Conservation (phyloP, 257 asterid genomes). For the Prunella vulgaris region DNA sequence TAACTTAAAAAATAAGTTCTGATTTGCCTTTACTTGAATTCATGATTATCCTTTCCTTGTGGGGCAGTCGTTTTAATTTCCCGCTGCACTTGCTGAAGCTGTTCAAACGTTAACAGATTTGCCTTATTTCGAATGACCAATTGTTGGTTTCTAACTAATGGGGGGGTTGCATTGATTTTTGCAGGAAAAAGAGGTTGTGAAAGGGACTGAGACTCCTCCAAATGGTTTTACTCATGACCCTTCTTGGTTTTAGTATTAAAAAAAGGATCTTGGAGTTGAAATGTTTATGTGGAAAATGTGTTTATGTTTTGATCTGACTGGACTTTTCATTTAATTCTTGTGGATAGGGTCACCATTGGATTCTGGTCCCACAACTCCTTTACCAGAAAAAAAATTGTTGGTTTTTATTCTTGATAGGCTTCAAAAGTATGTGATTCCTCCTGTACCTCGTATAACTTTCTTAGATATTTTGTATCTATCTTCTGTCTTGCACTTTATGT, state of each 20-base stretch:
- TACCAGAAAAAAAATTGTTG: slow-evolving; percentile 96
- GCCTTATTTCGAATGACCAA: slow-evolving; percentile 15
- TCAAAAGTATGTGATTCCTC: slow-evolving; percentile 69
- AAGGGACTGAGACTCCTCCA: slow-evolving; percentile 51
- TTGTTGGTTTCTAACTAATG: slow-evolving; percentile 21
- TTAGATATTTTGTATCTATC: slow-evolving; percentile 10
- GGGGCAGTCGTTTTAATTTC: too few species aligned
- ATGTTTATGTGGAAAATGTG: slow-evolving; percentile 1
- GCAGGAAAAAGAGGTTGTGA: slow-evolving; percentile 68
- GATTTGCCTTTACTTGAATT: slow-evolving; percentile 33
- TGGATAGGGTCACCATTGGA: slow-evolving; percentile 84
- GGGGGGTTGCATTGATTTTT: slow-evolving; percentile 19
- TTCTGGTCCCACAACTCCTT: slow-evolving; percentile 88
- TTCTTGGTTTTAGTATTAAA: slow-evolving; percentile 24
- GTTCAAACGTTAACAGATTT: slow-evolving; percentile 18
- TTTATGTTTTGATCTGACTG: slow-evolving; percentile 33
- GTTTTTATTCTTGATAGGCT: slow-evolving; percentile 96
- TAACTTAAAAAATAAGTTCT: slow-evolving; percentile 17
- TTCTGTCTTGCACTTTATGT: slow-evolving; percentile 21
- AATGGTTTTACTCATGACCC: slow-evolving; percentile 49
- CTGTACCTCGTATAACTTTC: slow-evolving; percentile 23
- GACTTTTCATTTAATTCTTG: slow-evolving; percentile 36
- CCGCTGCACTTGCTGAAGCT: slow-evolving; percentile 23
- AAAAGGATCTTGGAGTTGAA: background rate
- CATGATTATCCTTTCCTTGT: slow-evolving; percentile 3